Conservation (phyloP, 371 early-diverging fungal species). For the Smittium culicis region DNA sequence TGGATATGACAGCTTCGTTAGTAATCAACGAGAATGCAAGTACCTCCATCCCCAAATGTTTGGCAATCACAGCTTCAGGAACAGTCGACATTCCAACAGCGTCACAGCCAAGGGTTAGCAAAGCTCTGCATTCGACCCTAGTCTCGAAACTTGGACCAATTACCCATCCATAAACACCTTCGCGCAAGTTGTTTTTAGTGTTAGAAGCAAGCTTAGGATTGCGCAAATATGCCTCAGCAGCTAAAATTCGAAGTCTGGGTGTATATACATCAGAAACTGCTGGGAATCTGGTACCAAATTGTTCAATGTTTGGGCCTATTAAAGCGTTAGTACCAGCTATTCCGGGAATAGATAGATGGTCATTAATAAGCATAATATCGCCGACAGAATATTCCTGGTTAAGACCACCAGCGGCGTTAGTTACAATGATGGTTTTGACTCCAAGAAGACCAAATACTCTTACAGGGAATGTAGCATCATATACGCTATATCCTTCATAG, state of each 20-base stretch:
- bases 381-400: slow-evolving; percentile 63
- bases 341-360: slow-evolving; percentile 73
- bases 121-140: slow-evolving; percentile 67
- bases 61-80: slow-evolving; percentile 82
- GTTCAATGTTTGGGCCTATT: slow-evolving; percentile 65
- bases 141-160: slow-evolving; percentile 90
- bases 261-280: slow-evolving; percentile 77
- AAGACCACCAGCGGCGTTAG: slow-evolving; percentile 80
- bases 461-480: slow-evolving; percentile 71
- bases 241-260: slow-evolving; percentile 51
- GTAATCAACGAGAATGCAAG: slow-evolving; percentile 75
- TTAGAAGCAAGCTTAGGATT: slow-evolving; percentile 15
- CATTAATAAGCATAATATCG: slow-evolving; percentile 72
- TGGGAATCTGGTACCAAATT: slow-evolving; percentile 82
- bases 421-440: slow-evolving; percentile 53
- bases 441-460: slow-evolving; percentile 75
- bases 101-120: slow-evolving; percentile 63
- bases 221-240: slow-evolving; percentile 18
- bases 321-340: slow-evolving; percentile 67
- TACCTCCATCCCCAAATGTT: slow-evolving; percentile 73
- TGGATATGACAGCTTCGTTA: slow-evolving; percentile 52
- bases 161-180: slow-evolving; percentile 72
- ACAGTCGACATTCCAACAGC: slow-evolving; percentile 87
- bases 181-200: slow-evolving; percentile 33
- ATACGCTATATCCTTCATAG: slow-evolving; percentile 70